Evolutionary conservation across 768 basidiomycete species (phyloP), one percentile per base, ranked within the genome.

Genomic region (Russula abietina): DNA sequence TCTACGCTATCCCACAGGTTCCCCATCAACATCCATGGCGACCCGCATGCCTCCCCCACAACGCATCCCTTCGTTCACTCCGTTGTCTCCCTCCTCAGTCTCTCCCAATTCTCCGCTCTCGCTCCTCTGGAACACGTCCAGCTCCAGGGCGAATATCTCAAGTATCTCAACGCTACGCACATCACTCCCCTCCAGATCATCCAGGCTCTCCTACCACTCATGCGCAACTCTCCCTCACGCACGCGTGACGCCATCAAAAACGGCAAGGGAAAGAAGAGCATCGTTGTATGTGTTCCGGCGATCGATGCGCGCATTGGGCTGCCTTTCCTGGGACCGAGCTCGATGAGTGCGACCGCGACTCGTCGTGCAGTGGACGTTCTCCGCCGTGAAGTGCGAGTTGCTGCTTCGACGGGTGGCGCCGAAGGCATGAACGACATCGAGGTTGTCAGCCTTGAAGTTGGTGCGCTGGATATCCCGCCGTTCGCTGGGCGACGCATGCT

Each of bases 1-100:
- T 88, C 92, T 0, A 85, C 90, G 0, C 79, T 95, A 10, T 88
- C 88, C 19, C 86, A 91, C 65, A 83, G 85, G 53, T 95, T 92
- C 75, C 93, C 93, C 4, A 81, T 91, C 67, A 85, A 82, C 38
- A 73, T 84, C 8, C 76, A 88, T 3, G 93, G 93, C 28, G 93
- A 95, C 72, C 92, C 93, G 2, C 90, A 86, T 71, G 83, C 80
- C 26, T 78, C 86, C 0, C 83, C 86, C 26, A 76, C 83, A 30
- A 74, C 84, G 19, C 80, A 85, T 69, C 84, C 88, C 3, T 84
- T 88, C 72, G 79, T 95, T 49, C 85, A 89, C 65, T 87, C 90
- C 24, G 77, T 93, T 67, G 80, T 95, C 68, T 92, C 89, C 48
- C 79, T 92, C 33, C 80, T 92, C 65, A 80, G 86, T 56, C 78